Conservation (phyloP, 2,329 filamentous ascomycete species). For the Monosporascus sp. region DNA sequence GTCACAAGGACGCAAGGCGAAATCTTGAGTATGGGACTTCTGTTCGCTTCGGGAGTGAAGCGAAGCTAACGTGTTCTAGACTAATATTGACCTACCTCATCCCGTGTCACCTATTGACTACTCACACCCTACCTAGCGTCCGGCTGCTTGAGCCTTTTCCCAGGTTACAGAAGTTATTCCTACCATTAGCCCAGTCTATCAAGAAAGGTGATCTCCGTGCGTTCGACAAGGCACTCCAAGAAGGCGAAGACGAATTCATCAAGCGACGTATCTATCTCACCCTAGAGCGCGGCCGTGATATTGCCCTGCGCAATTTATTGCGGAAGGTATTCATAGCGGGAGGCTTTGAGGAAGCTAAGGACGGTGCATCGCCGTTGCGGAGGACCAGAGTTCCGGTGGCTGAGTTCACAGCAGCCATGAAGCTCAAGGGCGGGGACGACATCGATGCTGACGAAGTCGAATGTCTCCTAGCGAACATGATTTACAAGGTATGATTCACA, state of each 20-base stretch:
- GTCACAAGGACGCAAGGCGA: conserved; percentile 63
- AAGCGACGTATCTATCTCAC: conserved; percentile 91
- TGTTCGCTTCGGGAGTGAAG: background rate
- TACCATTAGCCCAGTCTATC: conserved; percentile 73
- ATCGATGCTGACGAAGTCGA: conserved; percentile 92
- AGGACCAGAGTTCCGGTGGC: conserved; percentile 74
- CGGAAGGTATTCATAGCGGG: conserved; percentile 85
- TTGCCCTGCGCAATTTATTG: conserved; percentile 84
- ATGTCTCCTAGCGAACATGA: conserved; percentile 90
- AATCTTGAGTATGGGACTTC: conserved; percentile 68
- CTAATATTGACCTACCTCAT: conserved; percentile 93
- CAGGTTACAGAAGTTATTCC: conserved; percentile 69
- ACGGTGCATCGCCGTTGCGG: conserved; percentile 57
- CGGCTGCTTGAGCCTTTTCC: conserved; percentile 70
- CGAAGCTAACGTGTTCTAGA: conserved; percentile 38
- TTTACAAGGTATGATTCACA: conserved; percentile 76
- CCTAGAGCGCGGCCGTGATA: conserved; percentile 84
- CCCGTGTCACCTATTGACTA: conserved; percentile 85
- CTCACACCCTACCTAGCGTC: conserved; percentile 73
- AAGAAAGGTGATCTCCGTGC: conserved; percentile 74
- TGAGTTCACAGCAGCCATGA: conserved; percentile 82
- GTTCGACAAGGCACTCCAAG: conserved; percentile 76
- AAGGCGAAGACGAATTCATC: conserved; percentile 88
- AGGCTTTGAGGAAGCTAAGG: conserved; percentile 74
- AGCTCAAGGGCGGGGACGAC: conserved; percentile 61